phyloP scores from a whole-genome alignment of 108 stramenopile genomes.

The Epipyxis sp. region DNA sequence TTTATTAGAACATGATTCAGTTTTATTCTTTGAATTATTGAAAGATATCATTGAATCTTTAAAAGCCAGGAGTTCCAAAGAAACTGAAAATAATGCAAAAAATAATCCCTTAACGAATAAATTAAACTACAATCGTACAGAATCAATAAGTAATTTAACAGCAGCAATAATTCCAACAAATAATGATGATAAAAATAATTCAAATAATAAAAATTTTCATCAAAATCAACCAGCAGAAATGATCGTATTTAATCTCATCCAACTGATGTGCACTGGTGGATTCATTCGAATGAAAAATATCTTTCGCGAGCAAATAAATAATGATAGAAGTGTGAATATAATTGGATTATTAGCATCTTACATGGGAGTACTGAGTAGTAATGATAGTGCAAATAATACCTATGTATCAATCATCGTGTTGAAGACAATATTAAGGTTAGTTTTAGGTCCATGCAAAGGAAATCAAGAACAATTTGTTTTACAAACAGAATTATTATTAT shows the following conservation, averaged over 20 bases:
- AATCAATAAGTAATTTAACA: too few relatives aligned
- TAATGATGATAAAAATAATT: too few relatives aligned
- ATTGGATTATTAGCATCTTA: background rate
- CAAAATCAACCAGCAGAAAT: slow-evolving; percentile 2
- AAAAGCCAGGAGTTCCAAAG: slow-evolving; percentile 8
- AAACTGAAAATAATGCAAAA: background rate
- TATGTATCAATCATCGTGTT: background rate
- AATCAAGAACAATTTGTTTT: slow-evolving; percentile 34
- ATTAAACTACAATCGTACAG: too few relatives aligned
- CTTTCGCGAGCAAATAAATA: slow-evolving; percentile 9
- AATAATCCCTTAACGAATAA: background rate
- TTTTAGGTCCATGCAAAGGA: slow-evolving; percentile 17
- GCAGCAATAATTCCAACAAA: too few relatives aligned
- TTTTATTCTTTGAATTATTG: slow-evolving; percentile 9
- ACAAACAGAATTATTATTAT: slow-evolving; percentile 5
- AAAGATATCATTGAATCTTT: slow-evolving; percentile 22
- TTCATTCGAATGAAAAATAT: background rate
- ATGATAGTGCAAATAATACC: background rate
- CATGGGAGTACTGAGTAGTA: background rate
- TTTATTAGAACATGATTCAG: slow-evolving; percentile 16
- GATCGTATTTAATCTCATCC: background rate
- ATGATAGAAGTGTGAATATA: background rate
- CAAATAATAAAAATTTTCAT: too few relatives aligned
- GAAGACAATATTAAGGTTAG: background rate
- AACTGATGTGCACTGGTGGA: background rate